Evolutionary conservation across 352 stramenopile genomes (phyloP).

Genomic region (Phytophthora lateralis): DNA sequence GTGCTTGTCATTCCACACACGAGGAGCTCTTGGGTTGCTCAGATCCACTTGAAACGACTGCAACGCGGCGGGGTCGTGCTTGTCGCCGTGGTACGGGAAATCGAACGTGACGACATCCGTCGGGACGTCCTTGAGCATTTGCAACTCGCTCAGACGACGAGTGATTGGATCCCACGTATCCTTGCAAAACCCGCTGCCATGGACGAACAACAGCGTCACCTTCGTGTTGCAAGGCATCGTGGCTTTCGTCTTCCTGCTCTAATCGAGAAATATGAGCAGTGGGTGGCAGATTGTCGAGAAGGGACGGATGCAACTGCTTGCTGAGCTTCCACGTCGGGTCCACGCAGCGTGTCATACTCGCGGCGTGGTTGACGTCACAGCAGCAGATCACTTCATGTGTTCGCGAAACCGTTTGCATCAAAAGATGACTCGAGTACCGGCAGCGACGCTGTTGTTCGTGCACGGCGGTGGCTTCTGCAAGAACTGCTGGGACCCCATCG

Average conservation of each 20-base stretch:
- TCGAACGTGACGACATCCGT: conserved; percentile 46
- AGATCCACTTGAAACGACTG: conserved; percentile 33
- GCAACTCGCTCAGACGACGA: conserved; percentile 30
- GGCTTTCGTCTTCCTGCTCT: background rate
- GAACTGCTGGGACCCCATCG: conserved; percentile 50
- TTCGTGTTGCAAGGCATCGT: conserved; percentile 28
- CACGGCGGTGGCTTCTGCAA: conserved; percentile 51
- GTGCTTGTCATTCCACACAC: conserved; percentile 34
- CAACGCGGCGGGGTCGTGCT: conserved; percentile 23
- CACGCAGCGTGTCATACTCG: conserved; percentile 8
- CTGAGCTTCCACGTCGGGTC: background rate
- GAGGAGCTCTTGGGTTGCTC: conserved; percentile 29
- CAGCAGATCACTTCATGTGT: conserved; percentile 19
- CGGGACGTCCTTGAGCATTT: conserved; percentile 26
- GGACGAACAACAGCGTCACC: conserved; percentile 50
- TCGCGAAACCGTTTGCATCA: background rate
- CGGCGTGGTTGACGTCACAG: conserved; percentile 29
- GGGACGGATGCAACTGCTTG: conserved; percentile 16
- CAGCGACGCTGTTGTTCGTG: conserved; percentile 43
- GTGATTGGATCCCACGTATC: conserved; percentile 55
- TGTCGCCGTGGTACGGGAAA: conserved; percentile 51
- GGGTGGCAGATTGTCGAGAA: background rate
- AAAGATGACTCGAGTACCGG: conserved; percentile 20
- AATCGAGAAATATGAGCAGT: conserved; percentile 9
- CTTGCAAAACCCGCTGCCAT: conserved; percentile 53